A percentile compares a stretch with the other conserved stretches of the same genome.
These are phyloP conservation scores for Tetrahymena thermophila DNA, from an alignment of 73 alveolate species.

Conservation along the genomic window DNA sequence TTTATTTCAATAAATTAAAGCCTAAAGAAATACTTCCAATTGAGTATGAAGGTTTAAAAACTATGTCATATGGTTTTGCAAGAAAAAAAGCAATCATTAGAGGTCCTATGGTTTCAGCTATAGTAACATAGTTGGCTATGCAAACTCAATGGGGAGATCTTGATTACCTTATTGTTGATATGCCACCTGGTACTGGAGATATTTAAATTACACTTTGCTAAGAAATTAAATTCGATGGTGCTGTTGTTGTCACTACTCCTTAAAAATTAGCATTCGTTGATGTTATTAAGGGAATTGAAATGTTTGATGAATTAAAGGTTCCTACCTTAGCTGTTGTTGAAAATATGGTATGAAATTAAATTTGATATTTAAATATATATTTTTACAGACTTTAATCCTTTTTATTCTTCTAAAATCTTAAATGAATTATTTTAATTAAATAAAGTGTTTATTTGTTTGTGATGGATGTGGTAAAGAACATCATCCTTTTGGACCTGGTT, in stretches of 20 bases:
- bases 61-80: slow-evolving; percentile 85
- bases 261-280: slow-evolving; percentile 78
- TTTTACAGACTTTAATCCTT: too few relatives aligned
- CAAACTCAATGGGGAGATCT: slow-evolving; percentile 87
- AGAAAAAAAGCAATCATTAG: slow-evolving; percentile 80
- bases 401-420: too few relatives aligned
- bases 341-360: slow-evolving; percentile 55
- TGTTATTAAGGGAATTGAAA: slow-evolving; percentile 79
- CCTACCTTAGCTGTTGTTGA: slow-evolving; percentile 83
- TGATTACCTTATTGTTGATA: slow-evolving; percentile 84
- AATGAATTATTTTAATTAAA: too few relatives aligned
- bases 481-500: slow-evolving; percentile 78
- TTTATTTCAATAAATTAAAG: not conserved
- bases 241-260: slow-evolving; percentile 93
- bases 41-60: slow-evolving; percentile 73
- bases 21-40: slow-evolving; percentile 72
- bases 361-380: not conserved
- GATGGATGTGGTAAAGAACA: slow-evolving; percentile 63
- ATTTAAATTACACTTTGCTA: slow-evolving; percentile 76
- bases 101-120: slow-evolving; percentile 89
- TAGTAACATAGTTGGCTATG: slow-evolving; percentile 58
- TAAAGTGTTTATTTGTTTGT: slow-evolving; percentile 51
- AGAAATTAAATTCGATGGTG: slow-evolving; percentile 67
- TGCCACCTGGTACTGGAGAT: slow-evolving; percentile 98
- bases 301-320: slow-evolving; percentile 82